Conservation (phyloP, 169 alveolate genomes). For the Perkinsus chesapeaki region DNA sequence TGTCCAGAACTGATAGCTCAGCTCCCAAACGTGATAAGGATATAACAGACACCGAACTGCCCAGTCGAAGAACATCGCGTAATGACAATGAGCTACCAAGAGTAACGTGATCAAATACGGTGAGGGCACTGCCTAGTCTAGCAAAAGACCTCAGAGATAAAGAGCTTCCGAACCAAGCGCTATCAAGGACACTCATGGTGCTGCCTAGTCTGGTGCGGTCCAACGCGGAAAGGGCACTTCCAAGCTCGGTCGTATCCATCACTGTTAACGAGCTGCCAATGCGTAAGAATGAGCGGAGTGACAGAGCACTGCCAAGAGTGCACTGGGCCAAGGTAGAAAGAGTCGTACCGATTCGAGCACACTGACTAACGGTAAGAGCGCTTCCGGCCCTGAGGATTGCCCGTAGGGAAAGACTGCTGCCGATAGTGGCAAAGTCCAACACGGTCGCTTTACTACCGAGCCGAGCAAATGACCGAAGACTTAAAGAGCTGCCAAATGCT, state of each 20-base stretch:
- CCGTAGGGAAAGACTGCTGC: background rate
- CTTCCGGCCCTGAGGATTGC: background rate
- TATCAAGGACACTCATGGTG: background rate
- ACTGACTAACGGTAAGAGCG: background rate
- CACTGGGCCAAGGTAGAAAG: background rate
- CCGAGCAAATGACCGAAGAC: background rate
- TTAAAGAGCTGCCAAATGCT: background rate
- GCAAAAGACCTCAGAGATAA: background rate
- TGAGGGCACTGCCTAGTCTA: background rate
- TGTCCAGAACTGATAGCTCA: background rate
- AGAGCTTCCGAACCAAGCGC: background rate
- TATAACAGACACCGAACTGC: background rate
- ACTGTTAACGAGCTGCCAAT: background rate
- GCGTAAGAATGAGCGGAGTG: background rate
- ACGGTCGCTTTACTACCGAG: constrained; percentile 9
- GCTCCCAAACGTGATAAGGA: background rate
- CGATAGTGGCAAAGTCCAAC: constrained; percentile 11
- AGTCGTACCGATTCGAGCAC: background rate
- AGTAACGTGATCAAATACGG: background rate
- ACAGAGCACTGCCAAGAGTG: background rate
- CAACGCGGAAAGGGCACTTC: background rate
- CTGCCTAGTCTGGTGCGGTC: background rate
- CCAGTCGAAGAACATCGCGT: background rate
- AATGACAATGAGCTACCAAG: background rate
- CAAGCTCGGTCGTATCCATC: constrained; percentile 16